Conservation (phyloP, 306 rosid genomes). For the Vicia faba region DNA sequence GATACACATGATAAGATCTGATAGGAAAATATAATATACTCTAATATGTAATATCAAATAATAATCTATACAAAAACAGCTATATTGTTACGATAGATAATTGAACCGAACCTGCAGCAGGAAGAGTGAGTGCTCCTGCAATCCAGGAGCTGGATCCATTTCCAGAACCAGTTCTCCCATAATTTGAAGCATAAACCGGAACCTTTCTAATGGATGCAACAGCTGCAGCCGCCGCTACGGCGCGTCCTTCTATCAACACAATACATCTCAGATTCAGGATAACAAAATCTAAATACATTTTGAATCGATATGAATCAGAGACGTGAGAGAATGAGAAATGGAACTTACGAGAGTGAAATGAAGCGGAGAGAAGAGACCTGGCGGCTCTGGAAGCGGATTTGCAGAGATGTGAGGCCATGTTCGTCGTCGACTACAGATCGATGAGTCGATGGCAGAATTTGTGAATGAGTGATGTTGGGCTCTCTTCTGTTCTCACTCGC, state of each 20-base stretch:
- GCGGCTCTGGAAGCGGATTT: slow-evolving; percentile 76
- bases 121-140: slow-evolving; percentile 73
- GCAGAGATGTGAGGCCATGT: slow-evolving; percentile 68
- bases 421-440: background rate
- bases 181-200: slow-evolving; percentile 51
- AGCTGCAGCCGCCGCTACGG: slow-evolving; percentile 67
- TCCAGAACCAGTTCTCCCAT: slow-evolving; percentile 51
- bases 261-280: slow-evolving; percentile 5
- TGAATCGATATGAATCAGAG: background rate
- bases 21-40: background rate
- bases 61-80: slow-evolving; percentile 13
- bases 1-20: background rate
- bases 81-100: background rate
- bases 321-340: background rate
- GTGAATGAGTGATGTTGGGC: background rate
- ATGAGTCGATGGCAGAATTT: background rate
- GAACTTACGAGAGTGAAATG: slow-evolving; percentile 60
- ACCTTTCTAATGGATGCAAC: slow-evolving; percentile 50
- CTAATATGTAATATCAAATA: slow-evolving; percentile 16
- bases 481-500: background rate
- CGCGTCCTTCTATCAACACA: slow-evolving; percentile 55
- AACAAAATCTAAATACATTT: slow-evolving; percentile 12
- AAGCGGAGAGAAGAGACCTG: slow-evolving; percentile 73
- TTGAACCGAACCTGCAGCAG: slow-evolving; percentile 68
- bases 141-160: slow-evolving; percentile 61